A percentile compares a stretch with the other conserved stretches of the same genome.
phyloP scores from a whole-genome alignment of 257 asterid genomes.

The Nyctanthes arbortristis region DNA sequence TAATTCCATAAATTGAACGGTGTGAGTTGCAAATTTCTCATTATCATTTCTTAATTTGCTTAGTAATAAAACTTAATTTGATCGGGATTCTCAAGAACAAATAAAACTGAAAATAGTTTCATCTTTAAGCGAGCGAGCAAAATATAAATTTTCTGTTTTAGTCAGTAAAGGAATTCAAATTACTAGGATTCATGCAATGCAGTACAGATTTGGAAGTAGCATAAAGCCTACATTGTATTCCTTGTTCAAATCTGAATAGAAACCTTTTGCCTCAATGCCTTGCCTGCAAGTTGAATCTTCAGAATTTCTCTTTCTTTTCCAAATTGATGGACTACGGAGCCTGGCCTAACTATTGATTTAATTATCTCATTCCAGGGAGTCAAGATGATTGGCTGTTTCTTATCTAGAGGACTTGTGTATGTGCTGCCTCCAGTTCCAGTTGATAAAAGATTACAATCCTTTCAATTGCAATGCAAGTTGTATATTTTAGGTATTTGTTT shows the following conservation, averaged over 20 bases:
- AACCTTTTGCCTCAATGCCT: neutral
- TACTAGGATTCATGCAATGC: neutral
- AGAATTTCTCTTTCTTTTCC: too few relatives aligned
- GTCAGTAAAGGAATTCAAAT: neutral
- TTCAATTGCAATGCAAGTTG: conserved; percentile 18
- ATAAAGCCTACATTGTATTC: neutral
- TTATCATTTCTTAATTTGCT: neutral
- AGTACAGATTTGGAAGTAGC: conserved; percentile 11
- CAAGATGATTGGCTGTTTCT: conserved; percentile 87
- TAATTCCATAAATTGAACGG: conserved; percentile 2
- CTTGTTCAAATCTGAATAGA: conserved; percentile 6
- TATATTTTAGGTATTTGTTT: conserved; percentile 17
- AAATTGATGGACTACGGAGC: neutral
- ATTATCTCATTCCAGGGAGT: conserved; percentile 52
- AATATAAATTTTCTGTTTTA: conserved; percentile 1
- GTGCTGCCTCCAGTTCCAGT: conserved; percentile 26
- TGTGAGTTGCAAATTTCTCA: neutral
- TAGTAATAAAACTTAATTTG: conserved; percentile 3
- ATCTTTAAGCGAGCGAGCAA: neutral
- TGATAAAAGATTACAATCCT: neutral
- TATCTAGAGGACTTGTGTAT: conserved; percentile 82
- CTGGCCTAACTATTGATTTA: conserved; percentile 15
- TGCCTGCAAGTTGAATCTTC: neutral
- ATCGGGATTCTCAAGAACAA: neutral
- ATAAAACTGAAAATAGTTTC: neutral